Evolutionary conservation across 352 stramenopile species (phyloP).

Genomic region (Pythium dissimile): DNA sequence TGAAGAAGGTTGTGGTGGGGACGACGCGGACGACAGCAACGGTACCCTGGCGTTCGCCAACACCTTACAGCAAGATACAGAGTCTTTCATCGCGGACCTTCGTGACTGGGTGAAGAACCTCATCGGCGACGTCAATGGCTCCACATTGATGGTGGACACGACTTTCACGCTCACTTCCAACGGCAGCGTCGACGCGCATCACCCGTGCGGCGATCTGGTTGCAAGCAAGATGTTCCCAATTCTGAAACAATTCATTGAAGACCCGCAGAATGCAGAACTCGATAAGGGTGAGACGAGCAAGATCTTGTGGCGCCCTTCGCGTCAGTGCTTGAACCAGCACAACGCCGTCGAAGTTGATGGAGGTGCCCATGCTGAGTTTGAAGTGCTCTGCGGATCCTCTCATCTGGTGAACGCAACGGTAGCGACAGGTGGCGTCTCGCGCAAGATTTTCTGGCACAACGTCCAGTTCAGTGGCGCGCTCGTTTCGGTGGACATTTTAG

Average conservation of each 20-base stretch:
- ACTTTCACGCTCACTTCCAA: conserved; percentile 22
- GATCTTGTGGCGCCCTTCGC: conserved; percentile 27
- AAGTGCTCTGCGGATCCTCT: conserved; percentile 13
- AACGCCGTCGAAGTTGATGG: conserved; percentile 30
- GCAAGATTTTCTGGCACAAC: conserved; percentile 22
- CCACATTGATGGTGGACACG: conserved; percentile 7
- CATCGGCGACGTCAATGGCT: conserved; percentile 4
- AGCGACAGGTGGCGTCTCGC: conserved; percentile 21
- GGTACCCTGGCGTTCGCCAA: background rate
- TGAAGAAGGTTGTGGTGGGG: background rate
- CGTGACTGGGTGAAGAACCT: conserved; percentile 5
- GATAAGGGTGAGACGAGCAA: conserved; percentile 6
- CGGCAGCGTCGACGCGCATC: conserved; percentile 9
- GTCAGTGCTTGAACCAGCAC: conserved; percentile 15
- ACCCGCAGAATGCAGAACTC: conserved; percentile 19
- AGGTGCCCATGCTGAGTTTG: conserved; percentile 28
- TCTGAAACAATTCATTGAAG: conserved; percentile 20
- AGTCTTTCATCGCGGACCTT: conserved; percentile 16
- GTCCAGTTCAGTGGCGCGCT: conserved; percentile 25
- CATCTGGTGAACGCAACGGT: conserved; percentile 19
- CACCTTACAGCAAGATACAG: conserved; percentile 17
- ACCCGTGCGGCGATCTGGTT: conserved; percentile 22
- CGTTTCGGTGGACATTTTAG: conserved; percentile 19
- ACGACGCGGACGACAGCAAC: background rate
- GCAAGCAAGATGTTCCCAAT: conserved; percentile 23